Percentiles rank a stretch among this genome's conserved stretches.
phyloP scores from a whole-genome alignment of 305 asterid species.

The Rubia balearica region DNA sequence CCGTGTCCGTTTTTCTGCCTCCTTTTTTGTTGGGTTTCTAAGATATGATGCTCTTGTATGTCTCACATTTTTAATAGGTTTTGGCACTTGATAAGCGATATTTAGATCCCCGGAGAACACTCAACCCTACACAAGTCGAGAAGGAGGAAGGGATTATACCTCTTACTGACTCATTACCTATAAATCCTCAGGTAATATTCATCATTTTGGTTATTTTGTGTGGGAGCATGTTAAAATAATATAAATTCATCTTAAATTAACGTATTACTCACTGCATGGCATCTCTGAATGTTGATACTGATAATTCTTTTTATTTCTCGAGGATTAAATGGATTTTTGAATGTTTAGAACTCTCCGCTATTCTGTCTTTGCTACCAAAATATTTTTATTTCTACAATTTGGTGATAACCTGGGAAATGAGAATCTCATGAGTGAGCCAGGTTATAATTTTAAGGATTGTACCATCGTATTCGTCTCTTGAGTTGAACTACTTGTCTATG shows the following conservation, averaged over 20 bases:
- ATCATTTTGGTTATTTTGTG: background rate
- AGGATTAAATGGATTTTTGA: background rate
- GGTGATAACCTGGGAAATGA: background rate
- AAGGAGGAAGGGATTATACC: constrained; percentile 99
- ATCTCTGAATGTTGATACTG: background rate
- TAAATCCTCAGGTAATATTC: constrained; percentile 75
- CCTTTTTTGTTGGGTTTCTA: background rate
- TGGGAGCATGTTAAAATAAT: background rate
- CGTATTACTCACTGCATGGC: background rate
- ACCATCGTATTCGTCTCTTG: constrained; percentile 6
- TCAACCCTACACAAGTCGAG: constrained; percentile 89
- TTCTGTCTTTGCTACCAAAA: background rate
- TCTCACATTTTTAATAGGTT: constrained; percentile 40
- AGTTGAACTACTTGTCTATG: constrained; percentile 19
- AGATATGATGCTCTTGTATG: constrained; percentile 3
- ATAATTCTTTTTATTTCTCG: background rate
- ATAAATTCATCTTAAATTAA: background rate
- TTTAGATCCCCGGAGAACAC: constrained; percentile 84
- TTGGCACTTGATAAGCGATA: constrained; percentile 97
- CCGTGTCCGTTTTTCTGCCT: background rate
- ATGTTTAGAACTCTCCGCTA: too few relatives aligned
- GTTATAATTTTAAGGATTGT: background rate
- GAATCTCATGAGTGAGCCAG: background rate
- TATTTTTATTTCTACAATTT: background rate
- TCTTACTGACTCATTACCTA: constrained; percentile 86